phyloP scores from a whole-genome alignment of 208 protist genomes.

The Crithidia acanthocephali region DNA sequence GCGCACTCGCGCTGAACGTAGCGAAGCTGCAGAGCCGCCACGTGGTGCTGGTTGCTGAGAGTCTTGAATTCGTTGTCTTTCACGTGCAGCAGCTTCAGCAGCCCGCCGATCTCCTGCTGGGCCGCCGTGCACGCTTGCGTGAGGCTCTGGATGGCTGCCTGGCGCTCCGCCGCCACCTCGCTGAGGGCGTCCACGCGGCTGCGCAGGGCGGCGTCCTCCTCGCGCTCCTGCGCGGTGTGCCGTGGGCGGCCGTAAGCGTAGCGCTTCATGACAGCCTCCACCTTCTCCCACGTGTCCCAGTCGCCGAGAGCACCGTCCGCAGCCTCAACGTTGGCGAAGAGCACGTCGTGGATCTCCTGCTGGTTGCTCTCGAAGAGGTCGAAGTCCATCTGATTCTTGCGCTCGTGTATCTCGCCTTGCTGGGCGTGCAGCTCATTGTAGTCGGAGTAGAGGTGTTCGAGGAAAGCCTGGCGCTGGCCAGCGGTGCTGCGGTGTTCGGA shows the following conservation, averaged over 20 bases:
- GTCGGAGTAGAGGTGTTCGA: conserved; percentile 73
- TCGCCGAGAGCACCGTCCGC: conserved; percentile 54
- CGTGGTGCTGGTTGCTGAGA: conserved; percentile 46
- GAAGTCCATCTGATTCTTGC: conserved; percentile 54
- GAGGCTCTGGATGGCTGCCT: conserved; percentile 19
- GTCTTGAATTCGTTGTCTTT: conserved; percentile 59
- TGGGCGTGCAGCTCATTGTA: conserved; percentile 77
- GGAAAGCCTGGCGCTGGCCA: conserved; percentile 58
- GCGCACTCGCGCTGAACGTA: conserved; percentile 52
- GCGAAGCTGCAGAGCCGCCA: conserved; percentile 50
- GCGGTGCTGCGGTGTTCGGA: conserved; percentile 37
- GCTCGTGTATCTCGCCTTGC: conserved; percentile 55
- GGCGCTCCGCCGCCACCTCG: conserved; percentile 19
- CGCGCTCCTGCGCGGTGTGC: conserved; percentile 23
- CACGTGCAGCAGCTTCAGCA: conserved; percentile 56
- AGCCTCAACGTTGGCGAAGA: conserved; percentile 46
- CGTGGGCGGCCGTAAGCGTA: conserved; percentile 66
- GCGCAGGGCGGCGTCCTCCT: conserved; percentile 33
- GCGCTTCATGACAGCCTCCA: conserved; percentile 69
- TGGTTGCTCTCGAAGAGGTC: conserved; percentile 70
- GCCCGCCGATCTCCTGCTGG: conserved; percentile 57
- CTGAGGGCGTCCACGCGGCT: conserved; percentile 38
- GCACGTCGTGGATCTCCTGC: conserved; percentile 59
- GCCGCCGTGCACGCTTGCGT: conserved; percentile 26
- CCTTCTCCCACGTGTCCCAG: conserved; percentile 81